A percentile compares a stretch with the other conserved stretches of the same genome.
Evolutionary conservation across 176 grass and related monocot species (phyloP).

Genomic region (Lolium rigidum): DNA sequence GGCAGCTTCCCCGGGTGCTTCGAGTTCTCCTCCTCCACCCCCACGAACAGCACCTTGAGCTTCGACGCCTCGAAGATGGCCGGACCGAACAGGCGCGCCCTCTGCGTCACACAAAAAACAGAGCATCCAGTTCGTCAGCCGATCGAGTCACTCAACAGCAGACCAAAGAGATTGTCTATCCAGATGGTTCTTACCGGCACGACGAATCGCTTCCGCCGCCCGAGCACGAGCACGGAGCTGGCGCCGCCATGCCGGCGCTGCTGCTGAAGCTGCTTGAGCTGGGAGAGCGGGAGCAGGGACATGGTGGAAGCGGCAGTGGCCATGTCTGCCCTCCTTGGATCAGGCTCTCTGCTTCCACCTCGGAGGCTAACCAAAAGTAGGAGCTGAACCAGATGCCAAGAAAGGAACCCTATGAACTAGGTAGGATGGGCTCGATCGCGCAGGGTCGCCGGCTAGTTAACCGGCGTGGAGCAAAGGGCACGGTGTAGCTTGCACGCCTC

Average conservation of each 20-base stretch:
- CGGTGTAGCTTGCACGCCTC: constrained; percentile 45
- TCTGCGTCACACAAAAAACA: constrained; percentile 33
- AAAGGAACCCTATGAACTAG: background rate
- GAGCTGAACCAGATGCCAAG: background rate
- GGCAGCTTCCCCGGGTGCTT: constrained; percentile 63
- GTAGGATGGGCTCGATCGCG: background rate
- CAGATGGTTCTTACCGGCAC: constrained; percentile 41
- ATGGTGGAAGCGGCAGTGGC: constrained; percentile 45
- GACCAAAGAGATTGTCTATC: background rate
- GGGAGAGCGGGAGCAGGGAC: constrained; percentile 61
- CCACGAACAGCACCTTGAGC: constrained; percentile 93
- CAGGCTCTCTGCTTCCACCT: background rate
- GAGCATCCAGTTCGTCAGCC: background rate
- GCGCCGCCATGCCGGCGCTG: constrained; percentile 18
- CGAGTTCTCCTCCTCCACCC: constrained; percentile 53
- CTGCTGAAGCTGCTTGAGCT: constrained; percentile 51
- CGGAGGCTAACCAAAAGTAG: background rate
- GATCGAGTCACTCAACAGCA: background rate
- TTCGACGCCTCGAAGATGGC: constrained; percentile 96
- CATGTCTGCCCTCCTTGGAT: constrained; percentile 22
- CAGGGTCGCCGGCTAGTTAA: constrained; percentile 13
- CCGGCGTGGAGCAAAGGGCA: background rate
- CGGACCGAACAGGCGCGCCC: constrained; percentile 87
- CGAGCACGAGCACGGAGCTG: constrained; percentile 39
- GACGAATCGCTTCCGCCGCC: constrained; percentile 39